Percentiles rank a stretch among this genome's conserved stretches.
These are phyloP conservation scores for Gloeophyllum trabeum DNA, from an alignment of 768 basidiomycete genomes.

Conservation along the genomic window DNA sequence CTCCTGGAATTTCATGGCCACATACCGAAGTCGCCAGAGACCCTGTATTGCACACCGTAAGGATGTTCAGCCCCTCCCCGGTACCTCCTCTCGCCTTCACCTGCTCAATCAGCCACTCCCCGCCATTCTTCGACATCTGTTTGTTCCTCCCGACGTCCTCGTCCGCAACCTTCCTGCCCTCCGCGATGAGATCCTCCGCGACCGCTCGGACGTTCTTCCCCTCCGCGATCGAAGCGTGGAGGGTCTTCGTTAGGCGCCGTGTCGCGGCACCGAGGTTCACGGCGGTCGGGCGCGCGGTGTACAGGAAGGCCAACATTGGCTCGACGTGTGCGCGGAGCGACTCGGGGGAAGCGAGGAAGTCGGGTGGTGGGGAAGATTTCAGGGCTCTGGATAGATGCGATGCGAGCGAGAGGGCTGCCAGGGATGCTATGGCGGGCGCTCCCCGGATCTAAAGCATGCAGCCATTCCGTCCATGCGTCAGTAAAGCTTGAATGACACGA, in stretches of 20 bases:
- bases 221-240: constrained; percentile 26
- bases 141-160: constrained; percentile 86
- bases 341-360: constrained; percentile 41
- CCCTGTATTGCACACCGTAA: constrained; percentile 98
- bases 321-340: constrained; percentile 44
- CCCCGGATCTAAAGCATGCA: constrained; percentile 54
- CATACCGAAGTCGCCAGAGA: constrained; percentile 84
- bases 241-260: constrained; percentile 45
- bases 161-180: constrained; percentile 64
- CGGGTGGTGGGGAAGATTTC: constrained; percentile 30
- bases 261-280: constrained; percentile 90
- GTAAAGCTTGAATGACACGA: not conserved
- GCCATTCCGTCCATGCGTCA: not conserved
- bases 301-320: constrained; percentile 58
- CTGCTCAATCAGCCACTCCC: constrained; percentile 66
- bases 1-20: constrained; percentile 1
- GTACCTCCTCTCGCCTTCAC: constrained; percentile 28
- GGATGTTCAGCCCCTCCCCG: constrained; percentile 52
- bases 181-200: constrained; percentile 47
- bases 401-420: constrained; percentile 75
- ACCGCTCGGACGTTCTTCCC: constrained; percentile 32
- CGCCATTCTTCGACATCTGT: constrained; percentile 76
- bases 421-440: constrained; percentile 90
- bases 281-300: constrained; percentile 88
- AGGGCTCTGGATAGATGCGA: constrained; percentile 48